These are phyloP conservation scores for Sugiyamaella floridensis DNA, from an alignment of 805 yeast species.

Conservation along the genomic window DNA sequence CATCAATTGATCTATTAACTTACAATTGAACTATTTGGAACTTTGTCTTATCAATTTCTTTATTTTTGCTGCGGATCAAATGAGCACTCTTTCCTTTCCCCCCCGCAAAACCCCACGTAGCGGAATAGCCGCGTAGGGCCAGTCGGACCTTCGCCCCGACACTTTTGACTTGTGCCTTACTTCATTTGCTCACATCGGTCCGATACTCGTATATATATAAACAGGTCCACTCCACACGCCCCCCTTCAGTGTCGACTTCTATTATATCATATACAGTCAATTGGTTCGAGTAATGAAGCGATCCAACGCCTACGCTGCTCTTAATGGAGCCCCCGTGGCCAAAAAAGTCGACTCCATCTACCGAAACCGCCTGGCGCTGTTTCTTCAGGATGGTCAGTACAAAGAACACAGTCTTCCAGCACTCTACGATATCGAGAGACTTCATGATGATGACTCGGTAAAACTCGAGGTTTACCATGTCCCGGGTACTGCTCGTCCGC, in stretches of 20 bases:
- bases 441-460: slow-evolving; percentile 29
- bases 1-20: too few relatives aligned
- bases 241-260: neutral
- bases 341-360: slow-evolving; percentile 74
- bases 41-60: neutral
- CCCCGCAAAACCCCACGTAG: neutral
- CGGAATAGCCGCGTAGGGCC: neutral
- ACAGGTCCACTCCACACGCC: neutral
- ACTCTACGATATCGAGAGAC: slow-evolving; percentile 51
- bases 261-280: neutral
- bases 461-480: slow-evolving; percentile 63
- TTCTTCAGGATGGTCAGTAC: slow-evolving; percentile 75
- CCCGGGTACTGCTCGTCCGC: slow-evolving; percentile 59
- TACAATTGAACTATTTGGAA: too few relatives aligned
- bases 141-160: neutral
- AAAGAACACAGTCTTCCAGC: slow-evolving; percentile 65
- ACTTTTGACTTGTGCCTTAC: neutral
- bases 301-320: slow-evolving; percentile 29
- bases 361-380: slow-evolving; percentile 63
- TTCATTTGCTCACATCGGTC: neutral
- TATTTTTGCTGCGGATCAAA: neutral
- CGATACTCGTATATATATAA: neutral
- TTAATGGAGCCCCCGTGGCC: slow-evolving; percentile 53
- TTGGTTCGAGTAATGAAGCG: neutral
- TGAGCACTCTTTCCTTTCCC: neutral